Conservation (phyloP, 1,139 yeast genomes). For the Debaryomyces coudertii region DNA sequence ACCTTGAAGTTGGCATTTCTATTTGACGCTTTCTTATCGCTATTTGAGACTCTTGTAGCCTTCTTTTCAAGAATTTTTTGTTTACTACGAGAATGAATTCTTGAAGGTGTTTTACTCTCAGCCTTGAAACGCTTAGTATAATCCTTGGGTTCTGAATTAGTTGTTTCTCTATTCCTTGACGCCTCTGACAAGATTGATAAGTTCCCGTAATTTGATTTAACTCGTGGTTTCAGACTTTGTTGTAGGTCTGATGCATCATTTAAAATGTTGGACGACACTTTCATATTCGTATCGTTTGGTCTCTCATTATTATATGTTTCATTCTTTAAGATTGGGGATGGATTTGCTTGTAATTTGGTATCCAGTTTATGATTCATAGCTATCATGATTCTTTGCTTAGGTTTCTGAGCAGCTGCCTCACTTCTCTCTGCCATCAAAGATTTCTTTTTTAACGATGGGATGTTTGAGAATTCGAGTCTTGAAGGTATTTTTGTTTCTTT, state of each 20-base stretch:
- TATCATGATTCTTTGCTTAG: conserved; percentile 35
- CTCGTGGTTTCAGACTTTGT: not conserved
- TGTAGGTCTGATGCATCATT: not conserved
- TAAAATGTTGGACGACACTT: not conserved
- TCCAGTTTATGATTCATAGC: conserved; percentile 31
- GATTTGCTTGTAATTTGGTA: conserved; percentile 14
- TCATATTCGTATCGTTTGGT: not conserved
- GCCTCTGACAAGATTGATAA: not conserved
- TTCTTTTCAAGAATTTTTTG: conserved; percentile 14
- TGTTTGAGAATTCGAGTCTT: conserved; percentile 19
- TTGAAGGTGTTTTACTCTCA: conserved; percentile 13
- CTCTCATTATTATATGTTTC: not conserved
- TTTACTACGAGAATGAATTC: conserved; percentile 8
- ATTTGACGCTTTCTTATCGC: conserved; percentile 13
- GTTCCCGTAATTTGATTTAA: conserved; percentile 2
- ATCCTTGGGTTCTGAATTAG: not conserved
- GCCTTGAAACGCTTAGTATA: conserved; percentile 11
- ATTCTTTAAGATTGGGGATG: not conserved
- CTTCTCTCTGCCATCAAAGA: conserved; percentile 36
- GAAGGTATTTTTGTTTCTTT: conserved; percentile 17
- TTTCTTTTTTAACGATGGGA: conserved; percentile 33
- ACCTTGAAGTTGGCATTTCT: conserved; percentile 11
- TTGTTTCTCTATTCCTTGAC: not conserved
- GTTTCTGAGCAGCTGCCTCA: conserved; percentile 32
- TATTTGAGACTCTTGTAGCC: conserved; percentile 13